These are phyloP conservation scores for Buddleja alternifolia DNA, from an alignment of 257 asterid genomes.

Conservation along the genomic window DNA sequence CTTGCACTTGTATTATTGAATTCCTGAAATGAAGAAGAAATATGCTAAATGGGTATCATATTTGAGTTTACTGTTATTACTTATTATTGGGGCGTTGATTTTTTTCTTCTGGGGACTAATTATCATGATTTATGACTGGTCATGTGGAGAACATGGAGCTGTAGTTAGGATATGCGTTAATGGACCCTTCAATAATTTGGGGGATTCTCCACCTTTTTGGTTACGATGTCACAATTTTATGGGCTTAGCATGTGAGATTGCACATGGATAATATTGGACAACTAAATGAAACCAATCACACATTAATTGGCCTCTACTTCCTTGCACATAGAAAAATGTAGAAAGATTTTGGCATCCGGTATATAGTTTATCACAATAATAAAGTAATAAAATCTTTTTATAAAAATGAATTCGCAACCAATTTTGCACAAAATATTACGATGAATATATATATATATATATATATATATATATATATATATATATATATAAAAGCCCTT, in stretches of 20 bases:
- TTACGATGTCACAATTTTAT: conserved; percentile 26
- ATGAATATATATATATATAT: too few relatives aligned
- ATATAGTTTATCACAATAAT: not conserved
- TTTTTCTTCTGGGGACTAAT: not conserved
- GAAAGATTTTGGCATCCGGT: conserved; percentile 1
- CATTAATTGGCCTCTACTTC: conserved; percentile 40
- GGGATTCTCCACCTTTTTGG: conserved; percentile 34
- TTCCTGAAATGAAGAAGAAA: not conserved
- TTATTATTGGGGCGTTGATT: not conserved
- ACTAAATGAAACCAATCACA: conserved; percentile 30
- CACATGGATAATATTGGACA: conserved; percentile 55
- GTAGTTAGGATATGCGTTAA: conserved; percentile 18
- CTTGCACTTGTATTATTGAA: not conserved
- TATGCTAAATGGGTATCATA: not conserved
- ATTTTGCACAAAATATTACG: too few relatives aligned
- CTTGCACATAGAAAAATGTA: conserved; percentile 17
- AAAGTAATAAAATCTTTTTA: not conserved
- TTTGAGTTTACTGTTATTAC: not conserved
- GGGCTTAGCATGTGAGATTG: conserved; percentile 49
- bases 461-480: too few relatives aligned
- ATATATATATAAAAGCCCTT: too few relatives aligned
- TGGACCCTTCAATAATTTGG: conserved; percentile 44
- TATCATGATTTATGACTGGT: not conserved
- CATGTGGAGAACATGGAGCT: conserved; percentile 58
- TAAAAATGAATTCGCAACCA: too few relatives aligned